A percentile compares a stretch with the other conserved stretches of the same genome.
Evolutionary conservation across 1,139 yeast genomes (phyloP).

Genomic region (Magnusiomyces magnusii): DNA sequence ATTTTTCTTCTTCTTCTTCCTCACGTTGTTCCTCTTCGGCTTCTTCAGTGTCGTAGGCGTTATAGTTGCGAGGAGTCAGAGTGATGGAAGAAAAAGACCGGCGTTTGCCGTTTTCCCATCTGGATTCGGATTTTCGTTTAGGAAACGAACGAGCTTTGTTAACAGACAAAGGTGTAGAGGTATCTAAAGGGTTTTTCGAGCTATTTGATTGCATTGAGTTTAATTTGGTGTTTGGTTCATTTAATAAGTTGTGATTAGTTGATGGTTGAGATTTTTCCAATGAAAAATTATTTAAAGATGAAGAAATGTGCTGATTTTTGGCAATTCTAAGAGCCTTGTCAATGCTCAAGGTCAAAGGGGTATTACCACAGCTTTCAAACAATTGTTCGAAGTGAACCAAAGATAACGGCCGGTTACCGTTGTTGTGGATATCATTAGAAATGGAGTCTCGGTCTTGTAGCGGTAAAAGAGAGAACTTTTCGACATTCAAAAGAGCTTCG

Average conservation of each 20-base stretch:
- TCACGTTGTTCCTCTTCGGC: background rate
- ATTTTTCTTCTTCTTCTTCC: background rate
- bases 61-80: background rate
- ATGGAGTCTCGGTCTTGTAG: background rate
- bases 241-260: too few species aligned
- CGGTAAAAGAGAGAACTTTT: background rate
- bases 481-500: background rate
- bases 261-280: background rate
- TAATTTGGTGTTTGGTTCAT: too few species aligned
- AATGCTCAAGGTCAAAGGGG: background rate
- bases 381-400: background rate
- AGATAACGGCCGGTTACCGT: background rate
- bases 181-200: too few species aligned
- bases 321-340: background rate
- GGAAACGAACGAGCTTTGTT: background rate
- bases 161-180: background rate
- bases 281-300: background rate
- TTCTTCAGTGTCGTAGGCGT: background rate
- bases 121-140: background rate
- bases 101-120: background rate
- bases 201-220: too few species aligned
- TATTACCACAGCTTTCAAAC: background rate
- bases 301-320: background rate
- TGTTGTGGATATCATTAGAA: background rate
- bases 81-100: background rate